These are phyloP conservation scores for Carnegiea gigantea DNA, from an alignment of 179 eudicot species.

Conservation along the genomic window DNA sequence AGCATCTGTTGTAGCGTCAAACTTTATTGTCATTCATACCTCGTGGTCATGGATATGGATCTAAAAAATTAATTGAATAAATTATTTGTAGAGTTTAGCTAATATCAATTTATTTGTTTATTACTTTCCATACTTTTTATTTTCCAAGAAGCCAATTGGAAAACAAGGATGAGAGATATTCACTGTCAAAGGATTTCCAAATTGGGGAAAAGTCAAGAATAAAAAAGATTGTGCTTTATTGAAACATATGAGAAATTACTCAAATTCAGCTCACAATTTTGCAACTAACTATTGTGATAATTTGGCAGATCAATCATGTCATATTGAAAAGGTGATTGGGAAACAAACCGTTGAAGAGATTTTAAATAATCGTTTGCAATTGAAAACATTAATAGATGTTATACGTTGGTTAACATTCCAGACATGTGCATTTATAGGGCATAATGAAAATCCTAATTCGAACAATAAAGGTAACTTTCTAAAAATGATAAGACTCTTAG, in stretches of 20 bases:
- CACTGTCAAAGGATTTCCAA: background rate
- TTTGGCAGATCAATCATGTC: background rate
- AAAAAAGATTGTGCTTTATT: conserved; percentile 7
- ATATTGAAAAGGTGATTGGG: background rate
- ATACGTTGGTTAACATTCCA: background rate
- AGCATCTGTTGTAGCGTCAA: background rate
- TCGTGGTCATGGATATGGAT: too few relatives aligned
- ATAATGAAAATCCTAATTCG: background rate
- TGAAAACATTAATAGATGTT: background rate
- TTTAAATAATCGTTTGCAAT: too few relatives aligned
- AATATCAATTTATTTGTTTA: conserved; percentile 5
- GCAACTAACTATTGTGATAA: too few relatives aligned
- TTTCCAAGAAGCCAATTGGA: background rate
- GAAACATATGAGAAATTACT: too few relatives aligned
- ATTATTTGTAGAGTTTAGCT: too few relatives aligned
- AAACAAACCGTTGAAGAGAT: background rate
- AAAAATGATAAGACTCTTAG: background rate
- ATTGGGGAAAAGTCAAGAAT: background rate
- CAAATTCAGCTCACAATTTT: background rate
- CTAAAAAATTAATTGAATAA: too few relatives aligned
- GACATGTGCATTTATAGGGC: background rate
- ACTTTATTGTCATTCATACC: background rate
- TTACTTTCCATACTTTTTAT: background rate
- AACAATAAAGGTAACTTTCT: background rate
- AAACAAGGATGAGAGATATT: background rate